These are phyloP conservation scores for Pontederia paniculata DNA, from an alignment of 176 grass and related monocot genomes.

Conservation along the genomic window DNA sequence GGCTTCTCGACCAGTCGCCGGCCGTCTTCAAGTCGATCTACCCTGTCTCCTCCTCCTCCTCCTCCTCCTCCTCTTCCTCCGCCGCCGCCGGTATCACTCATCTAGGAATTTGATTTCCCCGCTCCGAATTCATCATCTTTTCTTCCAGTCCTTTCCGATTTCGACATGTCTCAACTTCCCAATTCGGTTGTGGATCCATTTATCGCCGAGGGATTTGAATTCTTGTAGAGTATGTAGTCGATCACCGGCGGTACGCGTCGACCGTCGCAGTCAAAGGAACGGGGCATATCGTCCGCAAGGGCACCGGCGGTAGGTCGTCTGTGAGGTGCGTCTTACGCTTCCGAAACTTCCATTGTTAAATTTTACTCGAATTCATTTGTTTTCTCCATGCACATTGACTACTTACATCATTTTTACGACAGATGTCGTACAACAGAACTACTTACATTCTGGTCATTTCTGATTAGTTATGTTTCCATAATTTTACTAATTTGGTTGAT, in stretches of 20 bases:
- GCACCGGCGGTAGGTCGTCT: constrained; percentile 78
- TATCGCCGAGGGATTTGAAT: not conserved
- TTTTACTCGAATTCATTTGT: not conserved
- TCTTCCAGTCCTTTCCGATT: not conserved
- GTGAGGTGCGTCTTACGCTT: constrained; percentile 44
- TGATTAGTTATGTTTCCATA: too few relatives aligned
- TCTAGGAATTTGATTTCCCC: not conserved
- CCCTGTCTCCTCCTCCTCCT: constrained; percentile 17
- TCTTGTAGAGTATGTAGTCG: constrained; percentile 16
- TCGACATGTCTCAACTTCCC: not conserved
- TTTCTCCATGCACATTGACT: not conserved
- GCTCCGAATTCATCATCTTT: not conserved
- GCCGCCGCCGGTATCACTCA: too few relatives aligned
- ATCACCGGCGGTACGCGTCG: constrained; percentile 44
- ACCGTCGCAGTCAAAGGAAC: constrained; percentile 53
- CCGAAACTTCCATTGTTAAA: not conserved
- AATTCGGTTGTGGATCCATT: not conserved
- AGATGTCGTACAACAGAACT: too few relatives aligned
- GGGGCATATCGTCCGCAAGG: constrained; percentile 74
- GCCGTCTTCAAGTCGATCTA: constrained; percentile 4
- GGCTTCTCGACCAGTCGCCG: constrained; percentile 26
- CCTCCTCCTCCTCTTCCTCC: constrained; percentile 1
- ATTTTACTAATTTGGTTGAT: too few relatives aligned
- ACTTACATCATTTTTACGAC: too few relatives aligned
- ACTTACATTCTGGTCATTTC: constrained; percentile 4